phyloP scores from a whole-genome alignment of 352 stramenopile genomes.

The Pythium utonaiense region DNA sequence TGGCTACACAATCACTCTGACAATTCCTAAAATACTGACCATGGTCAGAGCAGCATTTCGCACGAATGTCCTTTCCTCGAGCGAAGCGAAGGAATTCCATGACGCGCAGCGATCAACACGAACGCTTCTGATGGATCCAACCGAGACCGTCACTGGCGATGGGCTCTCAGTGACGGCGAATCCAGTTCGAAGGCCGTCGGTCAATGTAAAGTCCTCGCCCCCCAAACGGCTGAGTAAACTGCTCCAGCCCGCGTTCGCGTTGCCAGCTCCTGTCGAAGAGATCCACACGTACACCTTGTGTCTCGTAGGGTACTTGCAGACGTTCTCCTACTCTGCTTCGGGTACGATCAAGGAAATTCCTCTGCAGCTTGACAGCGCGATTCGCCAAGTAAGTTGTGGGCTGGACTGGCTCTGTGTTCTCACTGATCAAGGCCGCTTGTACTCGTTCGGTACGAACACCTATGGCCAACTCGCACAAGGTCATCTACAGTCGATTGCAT shows the following conservation, averaged over 20 bases:
- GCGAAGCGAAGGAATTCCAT: too few species aligned
- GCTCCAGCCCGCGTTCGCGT: background rate
- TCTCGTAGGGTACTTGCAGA: constrained; percentile 40
- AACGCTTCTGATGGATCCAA: background rate
- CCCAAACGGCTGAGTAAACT: background rate
- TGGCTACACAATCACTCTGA: constrained; percentile 5
- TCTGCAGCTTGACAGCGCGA: constrained; percentile 36
- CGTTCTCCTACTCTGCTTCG: constrained; percentile 4
- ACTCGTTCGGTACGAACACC: constrained; percentile 49
- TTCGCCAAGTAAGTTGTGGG: constrained; percentile 44
- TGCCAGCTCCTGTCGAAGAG: background rate
- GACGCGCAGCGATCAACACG: too few species aligned
- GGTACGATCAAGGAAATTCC: constrained; percentile 35
- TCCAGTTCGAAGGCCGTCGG: background rate
- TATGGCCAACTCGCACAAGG: constrained; percentile 63
- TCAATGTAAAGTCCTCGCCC: background rate
- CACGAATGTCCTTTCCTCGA: too few species aligned
- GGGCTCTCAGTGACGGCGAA: background rate
- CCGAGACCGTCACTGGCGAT: background rate
- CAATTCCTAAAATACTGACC: background rate
- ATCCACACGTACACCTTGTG: constrained; percentile 49
- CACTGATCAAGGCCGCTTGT: constrained; percentile 41
- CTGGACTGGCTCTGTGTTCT: constrained; percentile 51
- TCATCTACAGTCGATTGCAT: constrained; percentile 22
- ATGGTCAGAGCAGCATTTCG: too few species aligned